These are phyloP conservation scores for Diaporthe vaccinii DNA, from an alignment of 2,329 filamentous ascomycete species.

Conservation along the genomic window DNA sequence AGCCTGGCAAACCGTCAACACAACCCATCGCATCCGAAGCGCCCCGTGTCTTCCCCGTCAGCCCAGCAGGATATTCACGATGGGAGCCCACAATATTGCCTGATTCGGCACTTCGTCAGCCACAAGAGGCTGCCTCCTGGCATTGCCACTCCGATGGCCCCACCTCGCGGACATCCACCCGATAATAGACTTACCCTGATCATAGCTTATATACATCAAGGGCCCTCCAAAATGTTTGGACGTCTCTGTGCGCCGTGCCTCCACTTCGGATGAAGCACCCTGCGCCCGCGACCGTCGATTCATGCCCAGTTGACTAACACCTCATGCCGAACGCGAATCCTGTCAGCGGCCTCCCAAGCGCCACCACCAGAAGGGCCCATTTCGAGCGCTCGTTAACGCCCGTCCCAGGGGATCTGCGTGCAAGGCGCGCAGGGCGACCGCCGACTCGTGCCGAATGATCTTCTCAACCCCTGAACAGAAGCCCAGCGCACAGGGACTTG, in stretches of 20 bases:
- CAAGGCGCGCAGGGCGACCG: not conserved
- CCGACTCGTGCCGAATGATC: not conserved
- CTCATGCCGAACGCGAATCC: not conserved
- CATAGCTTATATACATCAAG: slow-evolving; percentile 13
- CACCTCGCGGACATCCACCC: slow-evolving; percentile 10
- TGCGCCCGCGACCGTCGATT: not conserved
- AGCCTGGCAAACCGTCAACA: not conserved
- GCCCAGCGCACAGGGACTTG: not conserved
- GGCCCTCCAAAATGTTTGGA: slow-evolving; percentile 15
- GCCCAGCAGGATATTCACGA: not conserved
- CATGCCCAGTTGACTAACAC: not conserved
- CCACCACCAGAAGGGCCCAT: not conserved
- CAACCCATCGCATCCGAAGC: not conserved
- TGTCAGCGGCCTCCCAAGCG: slow-evolving; percentile 21
- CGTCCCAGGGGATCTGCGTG: not conserved
- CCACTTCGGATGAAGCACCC: slow-evolving; percentile 24
- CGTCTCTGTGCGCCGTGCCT: slow-evolving; percentile 1
- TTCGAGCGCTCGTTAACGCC: not conserved
- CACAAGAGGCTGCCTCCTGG: slow-evolving; percentile 24
- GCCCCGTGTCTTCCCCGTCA: slow-evolving; percentile 1
- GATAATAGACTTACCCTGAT: not conserved
- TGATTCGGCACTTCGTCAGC: slow-evolving; percentile 2
- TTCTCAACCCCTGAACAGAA: not conserved
- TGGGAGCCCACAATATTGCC: slow-evolving; percentile 8
- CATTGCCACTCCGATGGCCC: slow-evolving; percentile 26